Conservation (phyloP, 139 green algal species). For the Parachlorella kessleri region DNA sequence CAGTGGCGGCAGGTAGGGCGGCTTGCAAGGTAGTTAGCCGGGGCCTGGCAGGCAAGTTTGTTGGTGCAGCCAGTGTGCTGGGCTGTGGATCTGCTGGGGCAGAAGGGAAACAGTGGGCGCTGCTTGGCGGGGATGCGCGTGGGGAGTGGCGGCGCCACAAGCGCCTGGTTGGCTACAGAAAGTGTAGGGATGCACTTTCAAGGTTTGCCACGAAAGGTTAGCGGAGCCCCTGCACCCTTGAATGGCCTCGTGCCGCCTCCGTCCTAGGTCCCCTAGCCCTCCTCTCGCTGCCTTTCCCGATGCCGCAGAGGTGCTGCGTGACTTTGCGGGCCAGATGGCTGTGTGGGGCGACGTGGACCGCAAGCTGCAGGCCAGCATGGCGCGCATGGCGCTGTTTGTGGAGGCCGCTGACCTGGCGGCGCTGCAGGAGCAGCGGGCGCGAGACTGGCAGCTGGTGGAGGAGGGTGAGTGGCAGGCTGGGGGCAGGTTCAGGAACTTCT, state of each 20-base stretch:
- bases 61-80: background rate
- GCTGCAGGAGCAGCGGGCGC: background rate
- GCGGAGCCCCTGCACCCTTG: too few relatives aligned
- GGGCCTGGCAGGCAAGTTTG: background rate
- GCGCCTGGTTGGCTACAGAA: too few relatives aligned
- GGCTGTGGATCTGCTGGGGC: too few relatives aligned
- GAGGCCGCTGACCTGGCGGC: slow-evolving; percentile 11
- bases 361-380: slow-evolving; percentile 37
- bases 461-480: background rate
- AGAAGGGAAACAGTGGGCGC: too few relatives aligned
- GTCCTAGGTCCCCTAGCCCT: background rate
- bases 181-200: too few relatives aligned
- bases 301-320: slow-evolving; percentile 27
- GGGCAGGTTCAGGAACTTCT: background rate
- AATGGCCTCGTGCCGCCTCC: background rate
- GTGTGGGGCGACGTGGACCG: slow-evolving; percentile 46
- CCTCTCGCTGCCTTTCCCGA: background rate
- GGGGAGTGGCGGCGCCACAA: too few relatives aligned
- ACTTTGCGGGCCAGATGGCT: slow-evolving; percentile 42
- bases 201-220: too few relatives aligned
- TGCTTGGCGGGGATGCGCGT: too few relatives aligned
- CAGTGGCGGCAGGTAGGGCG: background rate
- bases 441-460: background rate
- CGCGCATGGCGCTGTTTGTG: slow-evolving; percentile 26
- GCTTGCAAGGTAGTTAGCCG: background rate